A percentile compares a stretch with the other conserved stretches of the same genome.
Conservation (phyloP, 148 eudicot species). For the Salicornia ramosissima region DNA sequence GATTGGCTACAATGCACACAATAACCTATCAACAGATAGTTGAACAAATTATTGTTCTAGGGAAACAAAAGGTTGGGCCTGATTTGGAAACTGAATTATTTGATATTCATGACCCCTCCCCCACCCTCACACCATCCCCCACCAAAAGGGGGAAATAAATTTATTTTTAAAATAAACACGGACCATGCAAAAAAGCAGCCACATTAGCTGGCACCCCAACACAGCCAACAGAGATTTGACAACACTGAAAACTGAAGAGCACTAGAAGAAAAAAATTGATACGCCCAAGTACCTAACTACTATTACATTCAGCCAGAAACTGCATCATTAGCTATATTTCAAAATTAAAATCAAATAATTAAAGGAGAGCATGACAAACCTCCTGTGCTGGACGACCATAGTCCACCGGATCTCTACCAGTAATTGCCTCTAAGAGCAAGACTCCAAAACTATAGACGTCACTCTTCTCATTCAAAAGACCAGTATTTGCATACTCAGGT, state of each 20-base stretch:
- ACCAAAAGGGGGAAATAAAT: no score
- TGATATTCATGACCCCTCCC: no score
- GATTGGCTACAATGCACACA: neutral
- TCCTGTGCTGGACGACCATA: conserved; percentile 62
- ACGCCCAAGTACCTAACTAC: no score
- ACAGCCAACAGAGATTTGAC: neutral
- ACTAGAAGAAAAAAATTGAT: neutral
- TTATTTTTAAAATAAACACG: no score
- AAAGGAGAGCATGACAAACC: conserved; percentile 25
- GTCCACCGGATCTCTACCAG: conserved; percentile 77
- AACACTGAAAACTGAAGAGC: neutral
- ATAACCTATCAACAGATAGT: neutral
- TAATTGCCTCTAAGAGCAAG: conserved; percentile 55
- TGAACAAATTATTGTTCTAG: neutral
- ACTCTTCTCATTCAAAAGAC: conserved; percentile 71
- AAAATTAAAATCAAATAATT: neutral
- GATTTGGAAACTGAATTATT: neutral
- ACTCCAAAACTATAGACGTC: conserved; percentile 77
- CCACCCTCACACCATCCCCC: no score
- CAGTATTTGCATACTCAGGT: conserved; percentile 78
- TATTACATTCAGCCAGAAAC: no score
- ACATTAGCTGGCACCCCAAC: neutral
- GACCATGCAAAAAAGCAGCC: neutral
- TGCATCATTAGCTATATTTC: neutral
- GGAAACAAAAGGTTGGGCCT: neutral